phyloP scores from a whole-genome alignment of 306 rosid species.

The Lagenaria siceraria region DNA sequence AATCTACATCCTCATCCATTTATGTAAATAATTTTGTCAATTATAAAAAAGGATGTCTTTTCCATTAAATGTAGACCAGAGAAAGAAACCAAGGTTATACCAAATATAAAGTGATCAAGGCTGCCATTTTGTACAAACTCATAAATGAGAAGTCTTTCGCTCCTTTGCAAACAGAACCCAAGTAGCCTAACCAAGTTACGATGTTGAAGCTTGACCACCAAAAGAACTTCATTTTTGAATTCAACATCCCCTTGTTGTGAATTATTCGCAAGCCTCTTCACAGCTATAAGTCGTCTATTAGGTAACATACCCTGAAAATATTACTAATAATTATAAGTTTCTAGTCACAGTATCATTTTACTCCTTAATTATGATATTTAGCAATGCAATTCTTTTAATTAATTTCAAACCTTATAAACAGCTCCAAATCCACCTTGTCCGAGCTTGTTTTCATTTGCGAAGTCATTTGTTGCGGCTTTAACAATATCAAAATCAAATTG shows the following conservation, averaged over 20 bases:
- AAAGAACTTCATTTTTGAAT: neutral
- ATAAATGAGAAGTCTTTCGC: neutral
- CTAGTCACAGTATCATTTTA: neutral
- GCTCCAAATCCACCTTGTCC: constrained; percentile 1
- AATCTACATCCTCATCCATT: neutral
- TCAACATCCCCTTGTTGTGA: neutral
- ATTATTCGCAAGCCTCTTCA: neutral
- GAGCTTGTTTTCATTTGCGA: neutral
- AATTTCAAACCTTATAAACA: neutral
- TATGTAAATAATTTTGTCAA: neutral
- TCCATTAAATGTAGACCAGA: neutral
- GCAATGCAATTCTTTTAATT: no score
- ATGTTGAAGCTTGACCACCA: neutral
- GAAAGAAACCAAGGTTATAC: neutral
- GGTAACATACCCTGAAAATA: neutral
- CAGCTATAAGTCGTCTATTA: neutral
- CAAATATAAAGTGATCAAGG: constrained; percentile 2
- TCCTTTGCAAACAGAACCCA: neutral
- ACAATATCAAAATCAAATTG: neutral
- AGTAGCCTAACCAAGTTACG: neutral
- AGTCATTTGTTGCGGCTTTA: neutral
- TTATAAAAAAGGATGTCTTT: neutral
- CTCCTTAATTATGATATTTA: neutral
- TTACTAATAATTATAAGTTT: neutral
- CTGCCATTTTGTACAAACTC: constrained; percentile 2